phyloP scores from a whole-genome alignment of 106 monocot genomes.

The Dendrobium huoshanense region DNA sequence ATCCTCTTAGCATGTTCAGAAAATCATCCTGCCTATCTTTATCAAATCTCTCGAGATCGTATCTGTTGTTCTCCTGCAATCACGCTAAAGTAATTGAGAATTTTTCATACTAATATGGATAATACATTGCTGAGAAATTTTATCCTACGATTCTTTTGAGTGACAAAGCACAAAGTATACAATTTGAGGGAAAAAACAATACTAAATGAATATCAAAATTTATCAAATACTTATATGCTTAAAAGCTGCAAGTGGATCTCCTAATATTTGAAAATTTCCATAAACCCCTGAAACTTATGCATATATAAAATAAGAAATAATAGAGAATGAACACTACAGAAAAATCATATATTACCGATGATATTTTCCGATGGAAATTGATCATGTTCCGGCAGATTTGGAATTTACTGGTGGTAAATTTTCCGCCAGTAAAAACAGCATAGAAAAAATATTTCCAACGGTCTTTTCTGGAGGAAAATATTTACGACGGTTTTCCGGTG shows the following conservation, averaged over 20 bases:
- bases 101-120: neutral
- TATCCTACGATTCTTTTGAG: neutral
- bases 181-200: neutral
- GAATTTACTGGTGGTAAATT: too few relatives aligned
- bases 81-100: neutral
- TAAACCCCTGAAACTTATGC: neutral
- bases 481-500: too few relatives aligned
- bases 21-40: slow-evolving; percentile 61
- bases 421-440: too few relatives aligned
- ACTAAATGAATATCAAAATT: neutral
- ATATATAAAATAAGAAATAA: too few relatives aligned
- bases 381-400: too few relatives aligned
- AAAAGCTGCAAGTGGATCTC: neutral
- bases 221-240: neutral
- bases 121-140: neutral
- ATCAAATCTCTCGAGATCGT: slow-evolving; percentile 70
- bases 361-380: too few relatives aligned
- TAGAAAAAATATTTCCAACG: too few relatives aligned
- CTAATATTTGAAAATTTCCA: neutral
- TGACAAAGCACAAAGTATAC: neutral
- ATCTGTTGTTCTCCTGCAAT: slow-evolving; percentile 70
- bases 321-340: too few relatives aligned
- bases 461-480: too few relatives aligned
- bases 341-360: too few relatives aligned
- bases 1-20: slow-evolving; percentile 73